These are phyloP conservation scores for Xylaria acuta DNA, from an alignment of 495 filamentous ascomycete species.

Conservation along the genomic window DNA sequence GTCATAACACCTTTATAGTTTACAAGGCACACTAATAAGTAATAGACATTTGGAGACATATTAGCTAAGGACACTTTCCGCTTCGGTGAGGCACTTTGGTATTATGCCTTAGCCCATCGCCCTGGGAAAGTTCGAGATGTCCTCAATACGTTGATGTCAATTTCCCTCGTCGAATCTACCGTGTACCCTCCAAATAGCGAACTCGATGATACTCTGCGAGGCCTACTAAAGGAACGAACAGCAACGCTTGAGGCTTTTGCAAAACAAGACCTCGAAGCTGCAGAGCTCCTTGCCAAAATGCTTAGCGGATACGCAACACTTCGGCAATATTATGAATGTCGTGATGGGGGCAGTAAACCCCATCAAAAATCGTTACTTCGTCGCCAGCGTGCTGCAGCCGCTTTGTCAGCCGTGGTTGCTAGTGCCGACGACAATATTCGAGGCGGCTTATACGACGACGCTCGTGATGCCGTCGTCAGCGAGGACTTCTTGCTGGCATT, in stretches of 20 bases:
- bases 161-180: constrained; percentile 81
- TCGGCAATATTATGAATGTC: constrained; percentile 83
- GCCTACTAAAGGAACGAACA: constrained; percentile 70
- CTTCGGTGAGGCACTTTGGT: constrained; percentile 82
- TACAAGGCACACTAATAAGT: constrained; percentile 33
- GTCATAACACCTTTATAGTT: constrained; percentile 36
- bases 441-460: constrained; percentile 82
- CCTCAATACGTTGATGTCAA: constrained; percentile 83
- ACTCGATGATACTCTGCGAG: constrained; percentile 70
- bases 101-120: constrained; percentile 81
- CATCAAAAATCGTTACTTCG: constrained; percentile 49
- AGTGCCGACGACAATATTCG: constrained; percentile 88
- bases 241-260: constrained; percentile 68
- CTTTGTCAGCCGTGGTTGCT: constrained; percentile 77
- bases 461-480: constrained; percentile 76
- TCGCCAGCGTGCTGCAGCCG: constrained; percentile 69
- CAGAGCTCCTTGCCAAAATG: constrained; percentile 76
- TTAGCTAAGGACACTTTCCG: constrained; percentile 68
- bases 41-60: constrained; percentile 76
- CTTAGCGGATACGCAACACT: constrained; percentile 91
- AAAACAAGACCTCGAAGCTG: constrained; percentile 73
- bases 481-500: constrained; percentile 85
- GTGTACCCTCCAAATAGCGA: constrained; percentile 72
- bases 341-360: constrained; percentile 64
- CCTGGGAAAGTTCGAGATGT: constrained; percentile 78